phyloP scores from a whole-genome alignment of 1,139 yeast genomes.

The Maudiozyma humilis region DNA sequence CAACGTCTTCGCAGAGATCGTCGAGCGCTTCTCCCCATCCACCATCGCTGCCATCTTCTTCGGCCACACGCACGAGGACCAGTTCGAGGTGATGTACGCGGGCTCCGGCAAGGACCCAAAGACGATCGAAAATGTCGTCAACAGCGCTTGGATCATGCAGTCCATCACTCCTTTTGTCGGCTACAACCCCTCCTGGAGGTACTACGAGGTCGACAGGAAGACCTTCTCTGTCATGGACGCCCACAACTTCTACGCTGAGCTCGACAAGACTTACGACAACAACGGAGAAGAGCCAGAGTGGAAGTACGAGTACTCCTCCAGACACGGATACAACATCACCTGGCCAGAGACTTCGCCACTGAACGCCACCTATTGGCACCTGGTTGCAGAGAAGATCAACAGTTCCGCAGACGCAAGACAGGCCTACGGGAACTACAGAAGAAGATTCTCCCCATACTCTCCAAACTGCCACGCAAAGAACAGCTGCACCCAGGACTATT shows the following conservation, averaged over 20 bases:
- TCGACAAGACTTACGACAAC: neutral
- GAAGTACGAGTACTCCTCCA: neutral
- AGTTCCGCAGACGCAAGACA: neutral
- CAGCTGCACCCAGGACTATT: neutral
- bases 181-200: conserved; percentile 3
- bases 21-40: conserved; percentile 2
- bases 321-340: conserved; percentile 1
- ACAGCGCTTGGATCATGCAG: neutral
- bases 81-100: neutral
- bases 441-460: neutral
- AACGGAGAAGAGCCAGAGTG: neutral
- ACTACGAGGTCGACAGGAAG: neutral
- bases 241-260: conserved; percentile 1
- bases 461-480: neutral
- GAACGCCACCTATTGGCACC: conserved; percentile 1
- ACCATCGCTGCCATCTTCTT: conserved; percentile 3
- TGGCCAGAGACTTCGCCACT: conserved; percentile 2
- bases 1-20: neutral
- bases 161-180: conserved; percentile 1
- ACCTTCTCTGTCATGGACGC: conserved; percentile 2
- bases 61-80: conserved; percentile 2
- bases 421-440: neutral
- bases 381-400: conserved; percentile 1
- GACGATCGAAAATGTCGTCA: neutral
- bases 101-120: neutral